Evolutionary conservation across 1,139 yeast genomes (phyloP).

Genomic region (Yamadazyma friedrichii): DNA sequence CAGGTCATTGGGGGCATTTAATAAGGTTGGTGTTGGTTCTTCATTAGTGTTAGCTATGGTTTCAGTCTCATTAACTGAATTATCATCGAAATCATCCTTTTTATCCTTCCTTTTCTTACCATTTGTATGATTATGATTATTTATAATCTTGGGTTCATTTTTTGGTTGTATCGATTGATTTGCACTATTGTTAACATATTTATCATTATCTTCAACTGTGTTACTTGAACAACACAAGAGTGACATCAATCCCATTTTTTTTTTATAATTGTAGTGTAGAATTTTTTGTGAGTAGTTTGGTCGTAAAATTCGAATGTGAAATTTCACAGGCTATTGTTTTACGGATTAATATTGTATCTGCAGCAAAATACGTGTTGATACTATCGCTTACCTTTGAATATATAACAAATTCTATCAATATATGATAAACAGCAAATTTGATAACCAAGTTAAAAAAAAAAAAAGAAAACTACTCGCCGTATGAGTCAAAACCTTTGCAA

Average conservation of each 20-base stretch:
- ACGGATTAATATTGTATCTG: background rate
- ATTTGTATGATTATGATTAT: slow-evolving; percentile 5
- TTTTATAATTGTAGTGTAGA: background rate
- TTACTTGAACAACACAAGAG: slow-evolving; percentile 36
- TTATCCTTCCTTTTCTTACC: slow-evolving; percentile 24
- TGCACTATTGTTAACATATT: slow-evolving; percentile 11
- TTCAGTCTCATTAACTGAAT: slow-evolving; percentile 43
- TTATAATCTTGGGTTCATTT: background rate
- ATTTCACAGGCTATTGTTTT: background rate
- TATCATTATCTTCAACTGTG: slow-evolving; percentile 35
- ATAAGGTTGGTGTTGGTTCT: slow-evolving; percentile 15
- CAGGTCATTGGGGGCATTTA: slow-evolving; percentile 10
- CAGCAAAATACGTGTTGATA: background rate
- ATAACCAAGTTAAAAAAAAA: background rate
- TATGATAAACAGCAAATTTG: background rate
- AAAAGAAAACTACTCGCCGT: too few species aligned
- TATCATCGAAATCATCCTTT: slow-evolving; percentile 36
- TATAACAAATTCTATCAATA: background rate
- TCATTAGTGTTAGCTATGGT: slow-evolving; percentile 46
- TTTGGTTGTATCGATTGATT: slow-evolving; percentile 4
- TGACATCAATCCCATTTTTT: background rate
- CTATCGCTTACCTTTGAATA: background rate
- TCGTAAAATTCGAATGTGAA: background rate
- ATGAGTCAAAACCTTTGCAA: too few species aligned
- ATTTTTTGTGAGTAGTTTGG: background rate